Conservation (phyloP, 2,329 filamentous ascomycete genomes). For the Daldinia sp. region DNA sequence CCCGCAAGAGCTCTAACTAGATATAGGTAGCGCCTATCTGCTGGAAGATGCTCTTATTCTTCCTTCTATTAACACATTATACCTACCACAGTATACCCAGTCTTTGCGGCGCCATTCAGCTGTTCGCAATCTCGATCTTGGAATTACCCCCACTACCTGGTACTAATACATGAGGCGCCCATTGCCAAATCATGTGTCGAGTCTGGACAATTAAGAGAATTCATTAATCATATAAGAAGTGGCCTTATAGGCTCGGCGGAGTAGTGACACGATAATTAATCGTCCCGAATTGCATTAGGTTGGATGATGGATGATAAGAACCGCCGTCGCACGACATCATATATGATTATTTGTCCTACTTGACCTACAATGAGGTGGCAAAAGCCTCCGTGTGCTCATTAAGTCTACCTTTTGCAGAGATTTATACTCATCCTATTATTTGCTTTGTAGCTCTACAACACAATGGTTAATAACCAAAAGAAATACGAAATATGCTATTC, state of each 20-base stretch:
- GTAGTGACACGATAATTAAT: not conserved
- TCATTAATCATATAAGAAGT: too few species aligned
- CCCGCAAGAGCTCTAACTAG: not conserved
- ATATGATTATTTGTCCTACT: too few species aligned
- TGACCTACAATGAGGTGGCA: too few species aligned
- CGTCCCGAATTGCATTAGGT: not conserved
- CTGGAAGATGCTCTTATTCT: not conserved
- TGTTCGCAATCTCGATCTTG: not conserved
- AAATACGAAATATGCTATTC: too few species aligned
- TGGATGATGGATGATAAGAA: not conserved
- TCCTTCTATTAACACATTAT: not conserved
- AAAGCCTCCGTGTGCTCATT: too few species aligned
- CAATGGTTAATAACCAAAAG: too few species aligned
- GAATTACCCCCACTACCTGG: not conserved
- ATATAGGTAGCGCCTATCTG: not conserved
- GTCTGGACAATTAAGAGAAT: not conserved
- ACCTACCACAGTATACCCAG: not conserved
- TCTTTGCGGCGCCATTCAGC: not conserved
- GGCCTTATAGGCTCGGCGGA: not conserved
- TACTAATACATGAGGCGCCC: not conserved
- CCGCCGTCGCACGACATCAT: too few species aligned
- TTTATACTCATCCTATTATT: too few species aligned
- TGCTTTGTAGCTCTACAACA: too few species aligned
- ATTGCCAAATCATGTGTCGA: not conserved
- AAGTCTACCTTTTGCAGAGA: too few species aligned